These are phyloP conservation scores for Collariella sp. DNA, from an alignment of 495 filamentous ascomycete genomes.

Conservation along the genomic window DNA sequence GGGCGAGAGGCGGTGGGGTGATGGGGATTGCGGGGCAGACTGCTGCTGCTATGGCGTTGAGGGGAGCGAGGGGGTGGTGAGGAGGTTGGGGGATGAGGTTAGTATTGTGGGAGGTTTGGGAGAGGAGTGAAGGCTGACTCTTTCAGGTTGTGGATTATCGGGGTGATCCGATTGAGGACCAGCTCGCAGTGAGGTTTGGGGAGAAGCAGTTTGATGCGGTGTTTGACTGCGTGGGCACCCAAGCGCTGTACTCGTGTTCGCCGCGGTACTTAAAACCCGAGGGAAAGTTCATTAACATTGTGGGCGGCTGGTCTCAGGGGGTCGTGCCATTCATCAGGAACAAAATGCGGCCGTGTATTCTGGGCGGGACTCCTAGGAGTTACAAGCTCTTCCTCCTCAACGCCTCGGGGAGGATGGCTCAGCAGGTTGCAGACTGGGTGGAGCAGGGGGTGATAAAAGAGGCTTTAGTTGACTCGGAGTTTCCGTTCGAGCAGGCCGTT, in stretches of 20 bases:
- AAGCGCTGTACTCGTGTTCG: constrained; percentile 25
- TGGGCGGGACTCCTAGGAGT: constrained; percentile 32
- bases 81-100: constrained; percentile 32
- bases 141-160: constrained; percentile 33
- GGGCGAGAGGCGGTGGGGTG: constrained; percentile 26
- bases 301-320: constrained; percentile 23
- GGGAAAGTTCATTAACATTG: constrained; percentile 34
- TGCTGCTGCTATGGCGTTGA: constrained; percentile 10
- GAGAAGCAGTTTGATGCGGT: constrained; percentile 31
- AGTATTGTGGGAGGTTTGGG: not conserved
- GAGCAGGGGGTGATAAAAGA: constrained; percentile 25
- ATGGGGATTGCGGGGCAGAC: constrained; percentile 32
- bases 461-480: constrained; percentile 32
- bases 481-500: constrained; percentile 25
- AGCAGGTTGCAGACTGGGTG: constrained; percentile 21
- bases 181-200: constrained; percentile 22
- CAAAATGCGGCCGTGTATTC: constrained; percentile 23
- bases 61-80: constrained; percentile 23
- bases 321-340: constrained; percentile 26
- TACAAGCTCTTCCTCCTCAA: constrained; percentile 29
- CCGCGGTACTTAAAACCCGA: constrained; percentile 30
- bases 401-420: constrained; percentile 17
- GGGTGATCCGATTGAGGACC: constrained; percentile 16
- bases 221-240: constrained; percentile 33
- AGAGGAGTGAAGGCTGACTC: not conserved